Percentiles rank a stretch among this genome's conserved stretches.
phyloP scores from a whole-genome alignment of 306 rosid genomes.

The Lathyrus sativus region DNA sequence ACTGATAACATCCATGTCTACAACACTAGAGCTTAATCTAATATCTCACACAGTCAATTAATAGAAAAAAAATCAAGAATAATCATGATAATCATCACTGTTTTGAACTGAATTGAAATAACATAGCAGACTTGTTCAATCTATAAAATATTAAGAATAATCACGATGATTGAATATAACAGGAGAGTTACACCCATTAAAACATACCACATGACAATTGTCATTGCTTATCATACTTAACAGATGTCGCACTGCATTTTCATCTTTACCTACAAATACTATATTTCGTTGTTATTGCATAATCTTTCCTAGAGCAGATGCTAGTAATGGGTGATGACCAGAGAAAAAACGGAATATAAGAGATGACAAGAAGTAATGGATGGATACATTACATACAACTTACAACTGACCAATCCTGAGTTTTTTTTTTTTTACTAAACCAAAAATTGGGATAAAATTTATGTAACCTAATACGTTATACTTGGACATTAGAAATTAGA shows the following conservation, averaged over 20 bases:
- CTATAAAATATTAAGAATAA: slow-evolving; percentile 52
- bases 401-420: too few relatives aligned
- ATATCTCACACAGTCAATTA: too few relatives aligned
- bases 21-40: too few relatives aligned
- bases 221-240: slow-evolving; percentile 98
- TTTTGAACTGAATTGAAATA: slow-evolving; percentile 47
- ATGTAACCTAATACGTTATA: too few relatives aligned
- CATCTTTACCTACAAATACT: slow-evolving; percentile 86
- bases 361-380: too few relatives aligned
- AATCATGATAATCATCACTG: too few relatives aligned
- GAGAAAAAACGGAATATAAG: slow-evolving; percentile 97
- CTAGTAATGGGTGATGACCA: slow-evolving; percentile 94
- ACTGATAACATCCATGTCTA: too few relatives aligned
- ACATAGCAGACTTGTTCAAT: slow-evolving; percentile 95
- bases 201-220: slow-evolving; percentile 86
- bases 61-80: too few relatives aligned
- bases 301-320: slow-evolving; percentile 93
- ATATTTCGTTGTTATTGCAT: slow-evolving; percentile 89
- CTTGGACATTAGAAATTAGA: too few relatives aligned
- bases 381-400: too few relatives aligned
- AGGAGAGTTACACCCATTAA: slow-evolving; percentile 34
- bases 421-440: too few relatives aligned
- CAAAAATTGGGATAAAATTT: too few relatives aligned
- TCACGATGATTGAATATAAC: slow-evolving; percentile 30
- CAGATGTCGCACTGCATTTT: slow-evolving; percentile 94